Evolutionary conservation across 495 filamentous ascomycete species (phyloP), one percentile per base, ranked within the genome.

Genomic region (Penicillium bovifimosum): DNA sequence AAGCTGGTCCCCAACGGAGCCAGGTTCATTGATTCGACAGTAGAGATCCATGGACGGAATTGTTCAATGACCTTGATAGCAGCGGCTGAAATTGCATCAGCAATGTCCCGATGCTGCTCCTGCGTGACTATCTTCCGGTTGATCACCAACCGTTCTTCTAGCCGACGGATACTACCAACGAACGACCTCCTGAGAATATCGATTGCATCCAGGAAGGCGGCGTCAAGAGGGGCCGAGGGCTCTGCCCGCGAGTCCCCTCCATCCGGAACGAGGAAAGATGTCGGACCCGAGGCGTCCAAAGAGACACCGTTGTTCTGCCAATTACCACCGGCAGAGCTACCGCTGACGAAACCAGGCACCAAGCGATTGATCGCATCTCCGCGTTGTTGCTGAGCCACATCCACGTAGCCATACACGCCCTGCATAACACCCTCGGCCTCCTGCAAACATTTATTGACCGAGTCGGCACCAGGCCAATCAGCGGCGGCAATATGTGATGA

Each of bases 401-500:
- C 92, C 11, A 96, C 92, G 68, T 95, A 98, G 54, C 88, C 91
- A 65, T 89, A 95, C 24, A 97, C 91, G 9, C 91, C 91, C 45
- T 91, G 80, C 43, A 97, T 79, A 17, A 98, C 91, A 38, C 92
- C 93, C 56, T 97, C 92, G 5, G 93, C 95, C 72, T 98, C 95
- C 63, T 90, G 86, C 58, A 97, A 70, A 62, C 93, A 98, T 63
- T 98, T 98, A 41, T 91, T 80, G 52, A 89, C 85, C 2, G 92
- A 95, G 64, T 98, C 93, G 32, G 78, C 74, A 34, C 82, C 75
- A 17, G 91, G 90, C 82, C 87, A 96, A 67, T 97, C 93, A 27
- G 92, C 86, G 18, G 92, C 88, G 32, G 93, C 93, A 63, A 97
- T 96, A 66, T 97, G 93, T n/a, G 93, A 96, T 17, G 92, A 97